Conservation (phyloP, 345 rosid genomes). For the Cardamine resedifolia region DNA sequence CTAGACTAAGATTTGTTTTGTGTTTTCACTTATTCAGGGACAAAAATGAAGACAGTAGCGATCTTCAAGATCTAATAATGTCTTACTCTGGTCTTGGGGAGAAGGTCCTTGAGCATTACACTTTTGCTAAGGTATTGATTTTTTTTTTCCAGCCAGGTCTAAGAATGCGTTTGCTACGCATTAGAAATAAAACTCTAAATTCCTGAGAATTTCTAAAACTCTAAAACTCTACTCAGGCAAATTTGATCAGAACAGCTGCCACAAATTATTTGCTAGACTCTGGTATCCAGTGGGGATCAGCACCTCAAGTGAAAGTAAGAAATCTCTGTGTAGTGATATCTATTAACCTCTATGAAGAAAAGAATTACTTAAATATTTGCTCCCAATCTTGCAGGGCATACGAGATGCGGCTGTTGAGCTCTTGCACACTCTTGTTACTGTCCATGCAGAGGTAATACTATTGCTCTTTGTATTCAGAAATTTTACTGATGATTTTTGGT, state of each 20-base stretch:
- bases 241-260: slow-evolving; percentile 85
- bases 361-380: slow-evolving; percentile 3
- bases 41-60: slow-evolving; percentile 65
- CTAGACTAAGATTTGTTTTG: slow-evolving; percentile 23
- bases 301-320: slow-evolving; percentile 86
- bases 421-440: slow-evolving; percentile 86
- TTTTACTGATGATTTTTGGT: not conserved
- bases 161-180: not conserved
- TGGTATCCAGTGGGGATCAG: slow-evolving; percentile 94
- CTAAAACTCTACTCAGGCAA: slow-evolving; percentile 64
- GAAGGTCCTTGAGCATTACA: slow-evolving; percentile 84
- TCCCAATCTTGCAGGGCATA: slow-evolving; percentile 63
- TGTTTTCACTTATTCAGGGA: slow-evolving; percentile 47
- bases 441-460: slow-evolving; percentile 84
- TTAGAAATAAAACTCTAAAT: not conserved
- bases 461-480: not conserved
- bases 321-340: not conserved
- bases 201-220: not conserved
- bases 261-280: slow-evolving; percentile 75
- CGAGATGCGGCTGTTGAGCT: slow-evolving; percentile 95
- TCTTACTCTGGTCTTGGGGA: slow-evolving; percentile 83
- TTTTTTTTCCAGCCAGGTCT: not conserved
- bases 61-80: slow-evolving; percentile 72
- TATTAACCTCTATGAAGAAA: not conserved
- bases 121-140: slow-evolving; percentile 79